Base-by-base conservation (phyloP, 1,284 basidiomycete genomes). In the Wallemia ichthyophaga region DNA sequence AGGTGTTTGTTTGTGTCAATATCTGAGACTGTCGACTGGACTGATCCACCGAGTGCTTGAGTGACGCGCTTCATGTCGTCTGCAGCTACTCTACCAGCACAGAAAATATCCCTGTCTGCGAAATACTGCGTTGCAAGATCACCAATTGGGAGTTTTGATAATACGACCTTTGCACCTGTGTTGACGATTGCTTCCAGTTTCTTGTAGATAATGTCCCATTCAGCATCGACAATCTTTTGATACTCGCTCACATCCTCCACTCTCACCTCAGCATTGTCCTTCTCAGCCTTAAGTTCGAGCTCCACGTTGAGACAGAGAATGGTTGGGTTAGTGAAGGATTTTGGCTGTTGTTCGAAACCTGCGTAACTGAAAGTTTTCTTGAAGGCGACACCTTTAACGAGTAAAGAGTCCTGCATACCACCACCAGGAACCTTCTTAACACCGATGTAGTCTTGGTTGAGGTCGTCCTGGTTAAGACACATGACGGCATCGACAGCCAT, bases 301-400 rank as follows among this genome's bases (percentile, higher is more conserved):
- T 99, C 94, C 64, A 99, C 92, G 68, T 99, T 99, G 62, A 99
- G 72, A 67, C 87, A 94, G 27, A 96, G 76, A 59, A 99, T 81
- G 64, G 88, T 81, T 58, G 92, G 89, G 68, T 94, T 70, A 62
- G 73, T 74, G 76, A 98, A 96, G 24, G 78, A 76, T 73, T 98
- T 98, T 56, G 94, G 94, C 70, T 98, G 94, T 71, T 99, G 94
- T 70, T 99, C 94, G 55, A 95, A 95, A 59, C 94, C 94, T 55
- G 94, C 94, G 66, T 99, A 99, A 1, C 89, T 91, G 72, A 99
- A 99, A 0, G 94, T 98, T 76, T 98, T 99, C 71, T 96, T 96
- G 80, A 98, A 99, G 0, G 94, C 83, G 54, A 99, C 94, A 59
- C 94, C 94, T 60, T 74, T 73, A 67, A 91, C 77, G 60, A 91